Conservation (phyloP, 768 basidiomycete genomes). For the Tylopilus sp. region DNA sequence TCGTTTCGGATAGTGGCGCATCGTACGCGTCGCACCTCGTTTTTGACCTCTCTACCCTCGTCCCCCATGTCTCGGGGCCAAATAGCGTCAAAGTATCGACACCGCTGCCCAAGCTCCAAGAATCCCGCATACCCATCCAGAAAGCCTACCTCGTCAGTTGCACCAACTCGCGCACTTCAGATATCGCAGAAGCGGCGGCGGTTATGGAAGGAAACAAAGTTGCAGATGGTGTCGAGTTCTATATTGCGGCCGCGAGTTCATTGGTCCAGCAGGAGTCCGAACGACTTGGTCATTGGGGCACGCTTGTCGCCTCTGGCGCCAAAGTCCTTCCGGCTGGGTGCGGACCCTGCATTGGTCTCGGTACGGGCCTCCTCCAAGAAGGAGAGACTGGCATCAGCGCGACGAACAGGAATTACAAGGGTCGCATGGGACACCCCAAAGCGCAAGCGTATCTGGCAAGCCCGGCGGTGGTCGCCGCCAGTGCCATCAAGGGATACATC, state of each 20-base stretch:
- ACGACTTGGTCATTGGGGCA: slow-evolving; percentile 80
- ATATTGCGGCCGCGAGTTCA: slow-evolving; percentile 93
- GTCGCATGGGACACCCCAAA: slow-evolving; percentile 94
- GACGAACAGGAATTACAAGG: slow-evolving; percentile 98
- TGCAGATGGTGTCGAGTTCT: slow-evolving; percentile 91
- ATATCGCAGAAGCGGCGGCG: slow-evolving; percentile 88
- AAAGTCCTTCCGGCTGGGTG: slow-evolving; percentile 93
- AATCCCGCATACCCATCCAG: slow-evolving; percentile 74
- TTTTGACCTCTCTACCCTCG: slow-evolving; percentile 89
- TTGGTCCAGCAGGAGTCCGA: slow-evolving; percentile 91
- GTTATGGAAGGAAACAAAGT: slow-evolving; percentile 81
- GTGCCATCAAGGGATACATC: slow-evolving; percentile 90
- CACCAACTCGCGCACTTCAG: slow-evolving; percentile 95
- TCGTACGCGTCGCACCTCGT: slow-evolving; percentile 84
- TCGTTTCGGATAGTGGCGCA: slow-evolving; percentile 73
- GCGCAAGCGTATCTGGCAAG: slow-evolving; percentile 95
- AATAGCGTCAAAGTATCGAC: slow-evolving; percentile 98
- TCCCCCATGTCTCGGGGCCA: slow-evolving; percentile 95
- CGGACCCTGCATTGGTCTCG: slow-evolving; percentile 97
- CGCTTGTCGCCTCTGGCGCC: slow-evolving; percentile 83
- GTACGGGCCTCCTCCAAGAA: slow-evolving; percentile 88
- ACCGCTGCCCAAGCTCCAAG: slow-evolving; percentile 80
- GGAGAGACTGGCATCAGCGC: slow-evolving; percentile 96
- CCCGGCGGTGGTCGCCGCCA: slow-evolving; percentile 96
- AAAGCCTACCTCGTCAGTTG: slow-evolving; percentile 99